phyloP scores from a whole-genome alignment of 768 basidiomycete genomes.

The Candolleomyces eurysporus region DNA sequence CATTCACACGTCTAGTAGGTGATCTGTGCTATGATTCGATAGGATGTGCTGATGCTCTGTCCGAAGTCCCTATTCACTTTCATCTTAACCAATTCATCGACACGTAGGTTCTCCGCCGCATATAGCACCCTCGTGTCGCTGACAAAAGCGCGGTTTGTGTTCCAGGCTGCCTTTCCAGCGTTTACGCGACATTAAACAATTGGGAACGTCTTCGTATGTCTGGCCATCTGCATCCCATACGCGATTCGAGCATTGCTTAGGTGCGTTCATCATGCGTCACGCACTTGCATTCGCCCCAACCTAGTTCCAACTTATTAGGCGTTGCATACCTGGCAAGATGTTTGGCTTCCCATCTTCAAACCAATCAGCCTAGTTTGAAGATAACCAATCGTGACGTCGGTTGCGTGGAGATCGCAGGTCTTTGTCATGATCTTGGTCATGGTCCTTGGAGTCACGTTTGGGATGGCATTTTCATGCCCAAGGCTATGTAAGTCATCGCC shows the following conservation, averaged over 20 bases:
- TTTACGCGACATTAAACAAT: conserved; percentile 73
- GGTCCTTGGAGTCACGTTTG: conserved; percentile 88
- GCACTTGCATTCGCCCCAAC: neutral
- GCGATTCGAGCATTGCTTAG: conserved; percentile 83
- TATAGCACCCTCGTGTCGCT: neutral
- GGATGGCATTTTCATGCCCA: conserved; percentile 72
- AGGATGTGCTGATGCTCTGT: neutral
- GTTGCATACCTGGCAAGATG: conserved; percentile 70
- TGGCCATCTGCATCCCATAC: conserved; percentile 80
- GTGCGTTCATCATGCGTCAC: conserved; percentile 32
- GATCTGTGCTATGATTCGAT: neutral
- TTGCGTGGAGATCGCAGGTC: conserved; percentile 77
- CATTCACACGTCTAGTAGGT: conserved; percentile 14
- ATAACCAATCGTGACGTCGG: conserved; percentile 72
- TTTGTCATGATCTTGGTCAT: conserved; percentile 85
- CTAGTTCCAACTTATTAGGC: conserved; percentile 38
- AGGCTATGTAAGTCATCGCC: conserved; percentile 49
- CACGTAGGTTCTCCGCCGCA: conserved; percentile 45
- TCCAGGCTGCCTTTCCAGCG: conserved; percentile 73
- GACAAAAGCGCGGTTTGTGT: neutral
- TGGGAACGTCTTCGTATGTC: conserved; percentile 73
- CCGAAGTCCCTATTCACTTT: conserved; percentile 35
- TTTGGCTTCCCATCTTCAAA: conserved; percentile 57
- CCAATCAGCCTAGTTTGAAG: conserved; percentile 55
- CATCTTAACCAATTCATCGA: conserved; percentile 54